Base-by-base conservation (phyloP, 1,284 basidiomycete species). In the Vanrija sp. region DNA sequence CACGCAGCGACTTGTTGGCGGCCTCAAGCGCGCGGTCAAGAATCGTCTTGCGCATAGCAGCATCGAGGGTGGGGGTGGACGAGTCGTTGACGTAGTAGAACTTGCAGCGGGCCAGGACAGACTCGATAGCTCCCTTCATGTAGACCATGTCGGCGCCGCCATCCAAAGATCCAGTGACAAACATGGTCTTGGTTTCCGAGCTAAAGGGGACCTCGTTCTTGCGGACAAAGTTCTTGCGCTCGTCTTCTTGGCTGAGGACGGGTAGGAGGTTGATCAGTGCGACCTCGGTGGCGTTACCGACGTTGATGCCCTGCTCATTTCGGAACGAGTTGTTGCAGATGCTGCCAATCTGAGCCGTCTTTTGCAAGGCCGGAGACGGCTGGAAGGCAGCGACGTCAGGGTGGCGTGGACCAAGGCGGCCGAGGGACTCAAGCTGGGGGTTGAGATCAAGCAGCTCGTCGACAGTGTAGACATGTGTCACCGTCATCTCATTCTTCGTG, bases 401-500 rank as follows among this genome's bases (percentile, higher is more conserved):
- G 82, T 83, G 43, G 85, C 86, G 55, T 85, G 84, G 63, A 85
- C 84, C 55, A 86, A 78, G 21, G 2, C 62, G 69, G 39, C 64
- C 78, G 48, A 68, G 71, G 56, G 40, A 69, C 6, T 75, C 62
- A 5, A 85, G 79, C 29, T 72, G 65, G 1, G 73, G 72, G 60
- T 88, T 85, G n/a, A 95, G 77, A 49, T 82, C 80, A 23, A 90
- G 69, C 2, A 82, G 79, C 69, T 95, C 91, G 65, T 96, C 93
- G 5, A 95, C 87, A 0, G 87, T 82, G 74, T 92, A 98, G 14
- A 87, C 80, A 65, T 92, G 88, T 0, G 87, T 89, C 12, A 98
- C 91, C 0, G 92, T 95, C 81, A 96, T 93, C 66, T 96, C 89
- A 75, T 97, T 97, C 72, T 87, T 91, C 0, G 95, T 98, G 51